These are phyloP conservation scores for Pestalotiopsis sp. DNA, from an alignment of 2,329 filamentous ascomycete species.

Conservation along the genomic window DNA sequence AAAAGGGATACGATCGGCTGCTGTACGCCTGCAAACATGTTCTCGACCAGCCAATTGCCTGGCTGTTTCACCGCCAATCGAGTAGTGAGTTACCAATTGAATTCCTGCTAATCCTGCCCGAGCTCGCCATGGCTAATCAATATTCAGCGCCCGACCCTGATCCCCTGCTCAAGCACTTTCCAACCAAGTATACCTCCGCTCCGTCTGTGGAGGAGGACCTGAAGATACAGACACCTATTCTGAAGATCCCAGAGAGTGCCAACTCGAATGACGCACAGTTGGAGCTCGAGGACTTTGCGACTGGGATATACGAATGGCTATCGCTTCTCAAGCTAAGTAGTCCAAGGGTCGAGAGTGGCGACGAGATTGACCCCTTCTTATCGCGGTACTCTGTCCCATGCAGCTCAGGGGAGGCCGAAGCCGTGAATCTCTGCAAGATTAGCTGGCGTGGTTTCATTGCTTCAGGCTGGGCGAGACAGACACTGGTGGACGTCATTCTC, in stretches of 20 bases:
- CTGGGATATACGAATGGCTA: conserved; percentile 75
- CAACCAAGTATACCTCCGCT: conserved; percentile 43
- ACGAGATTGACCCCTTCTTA: conserved; percentile 69
- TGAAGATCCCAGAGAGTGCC: conserved; percentile 34
- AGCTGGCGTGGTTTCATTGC: conserved; percentile 64
- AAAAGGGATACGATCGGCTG: conserved; percentile 80
- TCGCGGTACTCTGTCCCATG: conserved; percentile 67
- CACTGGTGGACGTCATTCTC: conserved; percentile 49
- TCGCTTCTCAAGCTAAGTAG: conserved; percentile 69
- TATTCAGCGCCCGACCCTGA: conserved; percentile 50
- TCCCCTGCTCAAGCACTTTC: conserved; percentile 49
- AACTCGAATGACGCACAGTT: conserved; percentile 41
- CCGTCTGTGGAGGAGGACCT: conserved; percentile 33
- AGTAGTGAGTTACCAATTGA: conserved; percentile 41
- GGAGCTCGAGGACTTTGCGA: conserved; percentile 64
- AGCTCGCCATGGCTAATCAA: conserved; percentile 15
- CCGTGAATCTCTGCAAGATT: conserved; percentile 49
- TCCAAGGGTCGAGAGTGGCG: conserved; percentile 59
- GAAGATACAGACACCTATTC: conserved; percentile 32
- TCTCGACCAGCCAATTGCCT: conserved; percentile 67
- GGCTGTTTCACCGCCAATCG: conserved; percentile 75
- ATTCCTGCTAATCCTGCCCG: neutral
- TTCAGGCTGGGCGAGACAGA: conserved; percentile 52
- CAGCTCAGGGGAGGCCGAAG: conserved; percentile 23
- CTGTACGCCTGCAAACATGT: conserved; percentile 80